Percentiles rank a stretch among this genome's conserved stretches.
Evolutionary conservation across 805 yeast species (phyloP).

Genomic region (Pichia kluyveri): DNA sequence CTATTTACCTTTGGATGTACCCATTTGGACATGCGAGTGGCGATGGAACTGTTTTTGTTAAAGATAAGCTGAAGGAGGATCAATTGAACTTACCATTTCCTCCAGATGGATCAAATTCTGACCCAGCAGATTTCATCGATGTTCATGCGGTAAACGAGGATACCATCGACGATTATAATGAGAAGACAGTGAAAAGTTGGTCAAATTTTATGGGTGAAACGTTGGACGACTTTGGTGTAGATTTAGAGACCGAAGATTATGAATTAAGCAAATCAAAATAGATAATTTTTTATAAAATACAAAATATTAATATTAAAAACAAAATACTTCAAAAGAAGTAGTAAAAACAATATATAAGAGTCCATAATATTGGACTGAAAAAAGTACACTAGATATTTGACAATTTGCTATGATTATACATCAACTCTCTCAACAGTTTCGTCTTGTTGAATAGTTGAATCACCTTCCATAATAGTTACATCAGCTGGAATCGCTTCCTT

Average conservation of each 20-base stretch:
- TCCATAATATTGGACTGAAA: neutral
- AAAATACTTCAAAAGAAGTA: no score
- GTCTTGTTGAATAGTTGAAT: slow-evolving; percentile 40
- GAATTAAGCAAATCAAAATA: slow-evolving; percentile 8
- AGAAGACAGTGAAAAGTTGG: slow-evolving; percentile 35
- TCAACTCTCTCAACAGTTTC: slow-evolving; percentile 24
- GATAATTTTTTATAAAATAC: no score
- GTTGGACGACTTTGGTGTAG: slow-evolving; percentile 83
- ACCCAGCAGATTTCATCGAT: slow-evolving; percentile 4
- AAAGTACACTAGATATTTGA: neutral
- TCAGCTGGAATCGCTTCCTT: slow-evolving; percentile 6
- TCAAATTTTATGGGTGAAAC: slow-evolving; percentile 75
- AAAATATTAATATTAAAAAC: no score
- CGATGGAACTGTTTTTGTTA: slow-evolving; percentile 49
- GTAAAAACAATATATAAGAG: no score
- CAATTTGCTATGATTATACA: neutral
- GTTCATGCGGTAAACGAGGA: neutral
- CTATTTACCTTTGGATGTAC: slow-evolving; percentile 52
- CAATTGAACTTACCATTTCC: slow-evolving; percentile 83
- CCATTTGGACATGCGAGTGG: slow-evolving; percentile 64
- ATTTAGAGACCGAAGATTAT: slow-evolving; percentile 46
- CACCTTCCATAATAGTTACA: slow-evolving; percentile 33
- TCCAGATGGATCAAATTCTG: slow-evolving; percentile 58
- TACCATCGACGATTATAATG: slow-evolving; percentile 12
- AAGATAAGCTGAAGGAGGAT: slow-evolving; percentile 49